Base-by-base conservation (phyloP, 768 basidiomycete genomes). In the Serendipita sp. region DNA sequence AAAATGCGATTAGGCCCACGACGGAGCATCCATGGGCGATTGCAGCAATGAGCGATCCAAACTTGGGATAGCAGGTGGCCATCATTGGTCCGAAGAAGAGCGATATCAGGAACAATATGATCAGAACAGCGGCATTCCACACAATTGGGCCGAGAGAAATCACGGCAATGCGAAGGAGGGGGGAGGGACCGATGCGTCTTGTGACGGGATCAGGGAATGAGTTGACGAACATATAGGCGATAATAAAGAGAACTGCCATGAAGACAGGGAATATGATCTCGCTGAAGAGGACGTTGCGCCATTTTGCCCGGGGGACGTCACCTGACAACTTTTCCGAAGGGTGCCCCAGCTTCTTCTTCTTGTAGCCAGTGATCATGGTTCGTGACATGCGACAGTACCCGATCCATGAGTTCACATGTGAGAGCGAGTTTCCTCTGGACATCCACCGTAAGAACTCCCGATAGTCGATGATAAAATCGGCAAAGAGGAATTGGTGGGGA, bases 351-450 rank as follows among this genome's bases (percentile, higher is more conserved):
- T 84, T 83, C 80, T 98, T 97, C 78, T 89, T 90, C 82, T 98
- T 98, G 83, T 93, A 99, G n/a, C 96, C 96, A 17, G 96, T 99
- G 71, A 99, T 95, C 82, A 91, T 88, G 17, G 96, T 99, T 60
- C 96, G 80, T n/a, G 92, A 92, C 50, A 99, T 78, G 61, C 96
- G 90, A 72, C 96, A 99, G 74, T 98, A 99, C 0, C 96, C 95
- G 67, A 98, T 95, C 96, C 96, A 99, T 3, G 95, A 96, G 73
- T 97, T 99, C 69, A 82, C 88, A 73, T 99, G 96, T 22, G 92
- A 91, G 33, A 93, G 81, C 42, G 96, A 97, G 76, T 99, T 99
- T 61, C 96, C 96, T 60, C 96, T 83, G 34, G 86, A 94, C 94
- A 99, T 98, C 96, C 96, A 99, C 66, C 96, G 82, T 66, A 99